Percentiles rank a stretch among this genome's conserved stretches.
These are phyloP conservation scores for Hamigera avellanea DNA, from an alignment of 495 filamentous ascomycete species.

Conservation along the genomic window DNA sequence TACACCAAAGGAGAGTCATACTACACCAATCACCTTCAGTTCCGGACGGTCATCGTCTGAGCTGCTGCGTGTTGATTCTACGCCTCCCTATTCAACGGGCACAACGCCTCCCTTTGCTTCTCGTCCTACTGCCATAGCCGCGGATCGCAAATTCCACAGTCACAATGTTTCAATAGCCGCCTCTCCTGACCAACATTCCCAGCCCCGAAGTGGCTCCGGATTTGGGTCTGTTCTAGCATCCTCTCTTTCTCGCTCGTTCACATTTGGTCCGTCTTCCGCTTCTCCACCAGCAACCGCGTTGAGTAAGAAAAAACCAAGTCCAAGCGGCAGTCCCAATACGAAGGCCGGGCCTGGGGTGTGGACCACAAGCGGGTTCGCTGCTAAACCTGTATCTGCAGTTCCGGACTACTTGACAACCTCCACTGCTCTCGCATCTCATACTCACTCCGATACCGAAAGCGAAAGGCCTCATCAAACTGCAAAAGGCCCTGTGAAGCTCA, in stretches of 20 bases:
- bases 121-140: constrained; percentile 18
- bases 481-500: constrained; percentile 34
- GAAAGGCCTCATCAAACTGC: constrained; percentile 16
- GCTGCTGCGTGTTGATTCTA: constrained; percentile 30
- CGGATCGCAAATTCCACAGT: constrained; percentile 26
- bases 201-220: constrained; percentile 29
- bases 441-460: constrained; percentile 36
- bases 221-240: constrained; percentile 52
- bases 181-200: constrained; percentile 54
- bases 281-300: constrained; percentile 44
- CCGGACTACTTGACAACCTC: constrained; percentile 21
- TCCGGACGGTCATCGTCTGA: constrained; percentile 36
- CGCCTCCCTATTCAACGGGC: constrained; percentile 45
- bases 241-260: constrained; percentile 60
- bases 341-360: constrained; percentile 50
- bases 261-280: constrained; percentile 51
- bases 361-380: constrained; percentile 50
- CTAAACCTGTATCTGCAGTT: constrained; percentile 21
- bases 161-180: constrained; percentile 51
- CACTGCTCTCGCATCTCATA: constrained; percentile 15
- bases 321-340: constrained; percentile 52
- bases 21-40: constrained; percentile 44
- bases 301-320: constrained; percentile 50
- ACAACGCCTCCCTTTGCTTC: constrained; percentile 51
- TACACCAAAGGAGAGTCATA: constrained; percentile 48